Base-by-base conservation (phyloP, 2,329 filamentous ascomycete species). In the Sporothrix phasma region DNA sequence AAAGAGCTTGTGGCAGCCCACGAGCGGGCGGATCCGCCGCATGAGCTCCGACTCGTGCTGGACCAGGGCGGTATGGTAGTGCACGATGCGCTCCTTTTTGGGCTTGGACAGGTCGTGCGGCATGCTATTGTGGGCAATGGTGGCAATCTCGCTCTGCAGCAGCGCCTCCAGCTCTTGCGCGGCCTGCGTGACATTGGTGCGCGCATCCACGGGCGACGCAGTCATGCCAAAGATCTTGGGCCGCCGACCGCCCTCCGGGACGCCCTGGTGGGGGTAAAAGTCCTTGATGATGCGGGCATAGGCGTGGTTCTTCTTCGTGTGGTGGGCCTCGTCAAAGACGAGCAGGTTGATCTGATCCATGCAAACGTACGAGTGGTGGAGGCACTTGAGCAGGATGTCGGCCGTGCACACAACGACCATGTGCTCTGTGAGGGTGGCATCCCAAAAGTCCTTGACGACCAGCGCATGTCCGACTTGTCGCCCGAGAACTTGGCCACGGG, bases 171-270 rank as follows among this genome's bases (percentile, higher is more conserved):
- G 81, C 62, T 89, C 85, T 66, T 78, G 77, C 0, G 90, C 89
- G 43, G 89, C 90, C 66, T 84, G 79, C 17, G 80, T 78, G 31
- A 96, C 81, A 68, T 96, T 86, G 0, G 83, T 82, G 70, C 90
- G 88, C 0, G 90, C 86, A 75, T 97, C 92, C 2, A 97, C 88
- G 0, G 94, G 94, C 0, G 94, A 97, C 7, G 94, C 94, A 1
- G 94, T 99, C 93, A 97, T 97, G 29, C 93, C 93, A 68, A 99
- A 89, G 22, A 99, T 86, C 43, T 87, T 88, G 3, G 94, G 94
- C 4, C 85, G 81, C 56, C 76, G 76, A 0, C 72, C 69, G 0
- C 73, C 67, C 34, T 80, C 69, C 51, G 76, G 76, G 0, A 72
- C 69, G 0, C 73, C 67, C 34, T 80, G 77, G 2, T 80, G 75